Evolutionary conservation across 202 grass and related monocot genomes (phyloP), one percentile per base, ranked within the genome.

Genomic region (Zoysia matrella): DNA sequence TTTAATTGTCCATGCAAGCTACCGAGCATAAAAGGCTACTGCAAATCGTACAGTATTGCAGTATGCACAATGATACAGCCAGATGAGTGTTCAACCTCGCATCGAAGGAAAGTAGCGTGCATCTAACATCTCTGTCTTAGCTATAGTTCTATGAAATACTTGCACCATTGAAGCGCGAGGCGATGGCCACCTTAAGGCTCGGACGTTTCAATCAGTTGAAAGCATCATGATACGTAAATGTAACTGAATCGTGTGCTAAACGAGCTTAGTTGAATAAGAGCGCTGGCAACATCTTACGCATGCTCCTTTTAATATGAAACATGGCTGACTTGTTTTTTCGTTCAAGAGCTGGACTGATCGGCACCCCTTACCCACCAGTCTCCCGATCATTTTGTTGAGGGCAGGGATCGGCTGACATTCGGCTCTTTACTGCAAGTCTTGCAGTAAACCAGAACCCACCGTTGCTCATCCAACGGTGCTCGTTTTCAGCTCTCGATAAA

Each of bases 1-100:
- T 79, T 39, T 90, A 70, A 86, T 83, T 47, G 45, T 49, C 14
- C 3, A 3, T 15, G 53, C 63, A 7, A 56, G 47, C 8, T 15
- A 65, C 11, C 64, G 56, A 45, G 1, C 64, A 52, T 49, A 39
- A 69, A 40, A 61, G 47, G 54, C 11, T 40, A 2, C 14, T 39
- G 52, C 18, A 53, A 18, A 36, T 61, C 51, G 67, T 43, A 36
- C 43, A 42, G 4, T 14, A 22, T 9, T 18, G 10, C 8, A 39
- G 58, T 16, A 51, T 54, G 60, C 22, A 2, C 30, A 30, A 60
- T 60, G 16, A 60, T 36, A 63, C 7, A 62, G 60, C 57, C 57
- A 39, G 60, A 63, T 39, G 56, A 60, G 56, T 60, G 56, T 2
- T 22, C 9, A 1, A 39, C 2, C 30, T 7, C 7, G 22, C 2